Evolutionary conservation across 2,329 filamentous ascomycete genomes (phyloP).

Genomic region (Diaporthe citrichinensis): DNA sequence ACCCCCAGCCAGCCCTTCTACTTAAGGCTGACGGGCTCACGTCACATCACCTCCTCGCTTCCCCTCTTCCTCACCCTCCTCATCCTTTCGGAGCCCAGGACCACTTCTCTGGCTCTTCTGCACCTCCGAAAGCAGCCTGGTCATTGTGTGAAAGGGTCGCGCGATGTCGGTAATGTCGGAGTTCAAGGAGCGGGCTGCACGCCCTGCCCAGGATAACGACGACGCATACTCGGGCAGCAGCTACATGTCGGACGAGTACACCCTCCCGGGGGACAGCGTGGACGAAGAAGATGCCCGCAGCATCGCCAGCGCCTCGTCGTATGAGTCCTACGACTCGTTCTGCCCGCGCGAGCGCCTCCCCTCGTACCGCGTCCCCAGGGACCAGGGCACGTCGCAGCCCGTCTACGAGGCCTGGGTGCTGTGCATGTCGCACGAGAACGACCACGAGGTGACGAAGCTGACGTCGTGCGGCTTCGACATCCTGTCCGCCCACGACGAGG

Average conservation of each 20-base stretch:
- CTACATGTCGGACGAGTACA: constrained; percentile 33
- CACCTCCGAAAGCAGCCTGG: background rate
- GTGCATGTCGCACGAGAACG: constrained; percentile 37
- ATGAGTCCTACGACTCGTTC: constrained; percentile 26
- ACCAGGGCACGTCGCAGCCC: constrained; percentile 42
- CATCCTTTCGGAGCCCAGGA: background rate
- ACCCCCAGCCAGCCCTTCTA: background rate
- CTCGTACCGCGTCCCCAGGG: constrained; percentile 39
- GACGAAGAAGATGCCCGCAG: constrained; percentile 35
- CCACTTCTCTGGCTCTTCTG: background rate
- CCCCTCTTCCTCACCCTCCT: background rate
- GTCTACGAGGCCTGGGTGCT: constrained; percentile 50
- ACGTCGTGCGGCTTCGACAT: constrained; percentile 43
- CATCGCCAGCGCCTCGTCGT: background rate
- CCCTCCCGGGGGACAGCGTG: constrained; percentile 6
- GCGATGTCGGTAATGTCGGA: background rate
- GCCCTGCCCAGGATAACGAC: constrained; percentile 15
- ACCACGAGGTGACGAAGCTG: constrained; percentile 32
- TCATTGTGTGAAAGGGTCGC: background rate
- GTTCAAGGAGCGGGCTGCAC: background rate
- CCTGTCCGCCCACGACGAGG: background rate
- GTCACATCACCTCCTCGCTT: background rate
- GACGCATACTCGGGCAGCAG: constrained; percentile 16
- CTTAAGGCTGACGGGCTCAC: constrained; percentile 24
- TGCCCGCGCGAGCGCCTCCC: constrained; percentile 13